phyloP scores from a whole-genome alignment of 192 early-diverging fungal species.

The Linnemannia hyalina region DNA sequence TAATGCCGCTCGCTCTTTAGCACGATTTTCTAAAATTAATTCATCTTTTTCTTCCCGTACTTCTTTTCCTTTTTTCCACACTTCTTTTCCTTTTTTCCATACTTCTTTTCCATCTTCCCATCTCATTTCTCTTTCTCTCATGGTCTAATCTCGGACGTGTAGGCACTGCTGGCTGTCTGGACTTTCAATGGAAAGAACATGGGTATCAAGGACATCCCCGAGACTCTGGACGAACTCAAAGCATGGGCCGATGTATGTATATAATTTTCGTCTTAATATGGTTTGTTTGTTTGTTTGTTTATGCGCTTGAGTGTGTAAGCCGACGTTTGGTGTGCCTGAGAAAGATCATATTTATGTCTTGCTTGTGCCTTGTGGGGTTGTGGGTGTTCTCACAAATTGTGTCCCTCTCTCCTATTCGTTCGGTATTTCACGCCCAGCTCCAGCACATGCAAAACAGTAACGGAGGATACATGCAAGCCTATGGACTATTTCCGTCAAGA shows the following conservation, averaged over 20 bases:
- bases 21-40: background rate
- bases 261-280: background rate
- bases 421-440: background rate
- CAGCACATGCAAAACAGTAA: background rate
- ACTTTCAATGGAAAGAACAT: slow-evolving; percentile 15
- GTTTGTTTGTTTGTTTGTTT: background rate
- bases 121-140: no score
- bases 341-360: no score
- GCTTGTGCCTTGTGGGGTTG: no score
- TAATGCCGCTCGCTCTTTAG: background rate
- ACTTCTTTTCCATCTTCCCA: background rate
- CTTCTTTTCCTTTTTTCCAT: background rate
- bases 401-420: background rate
- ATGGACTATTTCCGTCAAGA: no score
- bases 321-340: no score
- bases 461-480: no score
- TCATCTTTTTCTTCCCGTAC: background rate
- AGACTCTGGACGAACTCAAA: slow-evolving; percentile 9
- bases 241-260: slow-evolving; percentile 23
- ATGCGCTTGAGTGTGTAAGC: no score
- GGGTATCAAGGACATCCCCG: slow-evolving; percentile 38
- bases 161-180: slow-evolving; percentile 20
- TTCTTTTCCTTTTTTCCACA: no score
- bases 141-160: background rate
- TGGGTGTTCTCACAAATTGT: no score